Evolutionary conservation across 495 filamentous ascomycete species (phyloP), one percentile per base, ranked within the genome.

Genomic region (Alectoria sarmentosa): DNA sequence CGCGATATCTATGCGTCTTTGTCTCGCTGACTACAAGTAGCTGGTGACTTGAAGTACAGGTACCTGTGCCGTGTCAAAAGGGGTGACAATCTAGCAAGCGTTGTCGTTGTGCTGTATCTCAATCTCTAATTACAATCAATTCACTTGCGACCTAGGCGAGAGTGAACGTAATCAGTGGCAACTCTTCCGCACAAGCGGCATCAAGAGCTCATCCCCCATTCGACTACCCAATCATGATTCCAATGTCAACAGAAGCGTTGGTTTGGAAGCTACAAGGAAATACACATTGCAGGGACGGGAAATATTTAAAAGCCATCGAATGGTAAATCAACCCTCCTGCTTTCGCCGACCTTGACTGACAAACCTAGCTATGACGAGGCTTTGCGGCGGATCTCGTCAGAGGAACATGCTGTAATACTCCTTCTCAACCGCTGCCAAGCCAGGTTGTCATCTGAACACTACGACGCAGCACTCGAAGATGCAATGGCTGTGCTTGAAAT

Each of bases 391-490:
- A 32, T 30, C 21, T 19, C 3, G 1, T 42, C 39, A 14, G 11
- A 23, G 1, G 21, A 26, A 3, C 41, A 41, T 55, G 57, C 61
- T 2, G 14, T 58, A 3, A 1, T 36, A 13, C 61, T 74, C 58
- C 67, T 62, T 23, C 70, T 76, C 52, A 84, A 84, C 56, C 77
- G 81, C n/a, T 73, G 80, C 0, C 76, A 82, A 41, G 72, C 75
- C 4, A 77, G 72, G 41, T 72, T 84, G 5, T 73, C 76, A 52
- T 75, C 73, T 0, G 66, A 78, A 37, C 74, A 73, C 11, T 85
- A 77, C 67, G 78, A 82, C 63, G 72, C 76, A 7, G 81, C 82
- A 11, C 73, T 80, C 41, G 58, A 63, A 9, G 80, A 84, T 69
- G 71, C 78, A 21, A 49, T 15, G 19, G 73, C 80, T 8, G 62